These are phyloP conservation scores for Leccinum griseonigrum DNA, from an alignment of 1,284 basidiomycete genomes.

Conservation along the genomic window DNA sequence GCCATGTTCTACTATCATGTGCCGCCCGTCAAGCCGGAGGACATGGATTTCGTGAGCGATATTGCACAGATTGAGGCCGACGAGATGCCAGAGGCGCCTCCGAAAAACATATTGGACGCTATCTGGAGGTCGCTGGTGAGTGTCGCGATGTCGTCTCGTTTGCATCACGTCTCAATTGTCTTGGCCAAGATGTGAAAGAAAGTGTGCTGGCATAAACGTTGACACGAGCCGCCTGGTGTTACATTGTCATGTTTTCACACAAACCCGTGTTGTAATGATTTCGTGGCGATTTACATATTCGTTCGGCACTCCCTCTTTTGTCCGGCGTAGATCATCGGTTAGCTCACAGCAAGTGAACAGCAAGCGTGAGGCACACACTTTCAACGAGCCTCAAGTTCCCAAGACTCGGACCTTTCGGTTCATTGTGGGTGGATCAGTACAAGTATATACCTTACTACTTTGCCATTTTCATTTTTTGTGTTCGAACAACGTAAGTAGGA, in stretches of 20 bases:
- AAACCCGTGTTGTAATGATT: slow-evolving; percentile 4
- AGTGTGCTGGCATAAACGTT: neutral
- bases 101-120: slow-evolving; percentile 62
- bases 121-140: slow-evolving; percentile 75
- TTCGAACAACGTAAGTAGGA: too few relatives aligned
- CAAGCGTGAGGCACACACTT: neutral
- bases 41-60: slow-evolving; percentile 80
- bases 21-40: slow-evolving; percentile 44
- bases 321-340: neutral
- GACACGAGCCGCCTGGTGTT: neutral
- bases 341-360: slow-evolving; percentile 8
- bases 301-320: neutral
- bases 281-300: slow-evolving; percentile 7
- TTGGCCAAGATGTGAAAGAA: slow-evolving; percentile 25
- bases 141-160: slow-evolving; percentile 8
- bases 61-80: slow-evolving; percentile 73
- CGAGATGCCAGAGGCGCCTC: slow-evolving; percentile 69
- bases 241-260: neutral
- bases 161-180: neutral
- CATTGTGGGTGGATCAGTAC: too few relatives aligned
- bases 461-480: too few relatives aligned
- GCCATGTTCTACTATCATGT: slow-evolving; percentile 53
- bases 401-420: too few relatives aligned
- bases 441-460: too few relatives aligned
- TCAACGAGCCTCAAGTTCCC: too few relatives aligned